Evolutionary conservation across 495 filamentous ascomycete genomes (phyloP).

Genomic region (Lophiostoma macrostomum): DNA sequence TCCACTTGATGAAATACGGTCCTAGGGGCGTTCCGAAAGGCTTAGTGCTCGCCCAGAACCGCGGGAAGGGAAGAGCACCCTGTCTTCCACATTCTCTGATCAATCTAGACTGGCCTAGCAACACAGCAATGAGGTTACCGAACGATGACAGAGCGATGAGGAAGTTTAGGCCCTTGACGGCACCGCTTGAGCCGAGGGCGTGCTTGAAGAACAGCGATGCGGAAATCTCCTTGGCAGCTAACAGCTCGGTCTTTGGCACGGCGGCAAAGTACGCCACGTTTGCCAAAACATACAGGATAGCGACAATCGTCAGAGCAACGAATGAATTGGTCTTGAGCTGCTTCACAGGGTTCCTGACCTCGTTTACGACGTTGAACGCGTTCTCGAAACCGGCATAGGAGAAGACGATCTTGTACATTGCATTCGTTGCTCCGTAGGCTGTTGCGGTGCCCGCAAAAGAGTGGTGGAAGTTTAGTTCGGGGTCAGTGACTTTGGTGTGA

Average conservation of each 20-base stretch:
- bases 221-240: slow-evolving; percentile 51
- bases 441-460: slow-evolving; percentile 49
- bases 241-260: slow-evolving; percentile 53
- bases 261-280: slow-evolving; percentile 63
- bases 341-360: slow-evolving; percentile 63
- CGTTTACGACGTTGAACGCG: slow-evolving; percentile 64
- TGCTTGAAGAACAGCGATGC: slow-evolving; percentile 59
- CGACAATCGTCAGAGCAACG: slow-evolving; percentile 49
- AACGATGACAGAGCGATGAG: slow-evolving; percentile 62
- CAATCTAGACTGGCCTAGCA: slow-evolving; percentile 57
- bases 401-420: slow-evolving; percentile 61
- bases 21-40: slow-evolving; percentile 49
- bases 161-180: slow-evolving; percentile 56
- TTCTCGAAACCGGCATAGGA: slow-evolving; percentile 62
- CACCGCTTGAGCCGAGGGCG: slow-evolving; percentile 55
- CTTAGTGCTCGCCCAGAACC: slow-evolving; percentile 61
- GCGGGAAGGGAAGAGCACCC: slow-evolving; percentile 61
- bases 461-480: slow-evolving; percentile 56
- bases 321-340: slow-evolving; percentile 52
- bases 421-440: slow-evolving; percentile 51
- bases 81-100: slow-evolving; percentile 66
- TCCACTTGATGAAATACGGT: slow-evolving; percentile 54
- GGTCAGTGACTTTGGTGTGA: slow-evolving; percentile 53
- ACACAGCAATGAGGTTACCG: slow-evolving; percentile 59
- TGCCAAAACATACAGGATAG: slow-evolving; percentile 57